Conservation (phyloP, 768 basidiomycete species). For the Mycena olivaceomarginata region DNA sequence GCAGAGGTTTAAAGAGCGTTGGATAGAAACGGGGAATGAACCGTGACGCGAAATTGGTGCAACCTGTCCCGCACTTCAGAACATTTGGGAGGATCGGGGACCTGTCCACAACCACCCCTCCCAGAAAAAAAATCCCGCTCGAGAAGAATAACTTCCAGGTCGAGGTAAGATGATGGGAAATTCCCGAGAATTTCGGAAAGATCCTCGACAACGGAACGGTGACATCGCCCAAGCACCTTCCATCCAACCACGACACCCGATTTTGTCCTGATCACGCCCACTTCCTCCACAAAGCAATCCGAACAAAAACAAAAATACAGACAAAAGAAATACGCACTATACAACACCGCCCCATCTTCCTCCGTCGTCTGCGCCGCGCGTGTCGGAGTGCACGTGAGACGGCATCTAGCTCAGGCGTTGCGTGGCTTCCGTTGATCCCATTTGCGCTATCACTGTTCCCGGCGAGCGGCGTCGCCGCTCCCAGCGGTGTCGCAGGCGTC, state of each 20-base stretch:
- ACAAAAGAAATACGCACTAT: constrained; percentile 17
- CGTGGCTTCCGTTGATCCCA: background rate
- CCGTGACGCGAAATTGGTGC: background rate
- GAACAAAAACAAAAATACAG: background rate
- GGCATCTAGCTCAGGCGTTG: background rate
- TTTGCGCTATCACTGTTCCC: background rate
- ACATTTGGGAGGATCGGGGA: too few species aligned
- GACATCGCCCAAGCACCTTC: too few species aligned
- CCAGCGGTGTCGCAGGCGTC: constrained; percentile 36
- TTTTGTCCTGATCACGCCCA: too few species aligned
- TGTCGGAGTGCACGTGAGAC: constrained; percentile 21
- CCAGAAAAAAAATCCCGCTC: too few species aligned
- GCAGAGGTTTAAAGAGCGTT: constrained; percentile 2
- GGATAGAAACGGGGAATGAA: background rate
- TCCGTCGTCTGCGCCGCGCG: constrained; percentile 16
- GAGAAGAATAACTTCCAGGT: too few species aligned
- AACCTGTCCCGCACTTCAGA: background rate
- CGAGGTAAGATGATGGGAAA: too few species aligned
- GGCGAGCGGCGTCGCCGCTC: background rate
- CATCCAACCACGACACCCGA: background rate
- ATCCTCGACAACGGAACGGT: too few species aligned
- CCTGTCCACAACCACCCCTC: too few species aligned
- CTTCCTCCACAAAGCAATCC: background rate
- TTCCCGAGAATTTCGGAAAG: too few species aligned
- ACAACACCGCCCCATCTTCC: constrained; percentile 30